These are phyloP conservation scores for Amorphotheca resinae DNA, from an alignment of 495 filamentous ascomycete genomes.

Conservation along the genomic window DNA sequence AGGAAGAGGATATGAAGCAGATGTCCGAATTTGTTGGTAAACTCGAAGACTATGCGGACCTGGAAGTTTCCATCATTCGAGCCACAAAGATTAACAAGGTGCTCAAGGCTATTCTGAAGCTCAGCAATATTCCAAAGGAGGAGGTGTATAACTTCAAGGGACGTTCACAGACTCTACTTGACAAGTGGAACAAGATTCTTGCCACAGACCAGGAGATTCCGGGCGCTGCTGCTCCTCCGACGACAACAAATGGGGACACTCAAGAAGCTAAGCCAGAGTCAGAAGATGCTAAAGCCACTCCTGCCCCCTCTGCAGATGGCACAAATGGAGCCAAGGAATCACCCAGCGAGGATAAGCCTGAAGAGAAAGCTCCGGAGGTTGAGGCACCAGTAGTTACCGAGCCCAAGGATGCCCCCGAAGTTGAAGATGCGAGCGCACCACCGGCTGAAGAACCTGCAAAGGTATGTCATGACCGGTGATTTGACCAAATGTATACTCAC, in stretches of 20 bases:
- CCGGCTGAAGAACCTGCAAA: conserved; percentile 6
- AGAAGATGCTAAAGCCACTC: conserved; percentile 26
- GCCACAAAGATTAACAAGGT: conserved; percentile 91
- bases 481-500: neutral
- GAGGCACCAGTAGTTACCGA: conserved; percentile 27
- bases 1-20: conserved; percentile 74
- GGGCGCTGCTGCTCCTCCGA: conserved; percentile 23
- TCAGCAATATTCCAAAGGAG: conserved; percentile 68
- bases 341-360: conserved; percentile 17
- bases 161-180: conserved; percentile 58
- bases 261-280: conserved; percentile 34
- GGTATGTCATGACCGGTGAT: conserved; percentile 1
- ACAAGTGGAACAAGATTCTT: conserved; percentile 74
- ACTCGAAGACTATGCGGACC: conserved; percentile 63
- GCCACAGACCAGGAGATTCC: conserved; percentile 39
- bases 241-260: conserved; percentile 18
- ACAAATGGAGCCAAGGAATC: conserved; percentile 23
- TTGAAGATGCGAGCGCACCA: conserved; percentile 5
- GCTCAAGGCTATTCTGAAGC: conserved; percentile 77
- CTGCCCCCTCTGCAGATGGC: conserved; percentile 20
- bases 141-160: conserved; percentile 75
- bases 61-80: conserved; percentile 76
- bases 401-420: conserved; percentile 20
- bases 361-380: conserved; percentile 25
- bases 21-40: conserved; percentile 74